These are phyloP conservation scores for Calycina herbarum DNA, from an alignment of 2,329 filamentous ascomycete species.

Conservation along the genomic window DNA sequence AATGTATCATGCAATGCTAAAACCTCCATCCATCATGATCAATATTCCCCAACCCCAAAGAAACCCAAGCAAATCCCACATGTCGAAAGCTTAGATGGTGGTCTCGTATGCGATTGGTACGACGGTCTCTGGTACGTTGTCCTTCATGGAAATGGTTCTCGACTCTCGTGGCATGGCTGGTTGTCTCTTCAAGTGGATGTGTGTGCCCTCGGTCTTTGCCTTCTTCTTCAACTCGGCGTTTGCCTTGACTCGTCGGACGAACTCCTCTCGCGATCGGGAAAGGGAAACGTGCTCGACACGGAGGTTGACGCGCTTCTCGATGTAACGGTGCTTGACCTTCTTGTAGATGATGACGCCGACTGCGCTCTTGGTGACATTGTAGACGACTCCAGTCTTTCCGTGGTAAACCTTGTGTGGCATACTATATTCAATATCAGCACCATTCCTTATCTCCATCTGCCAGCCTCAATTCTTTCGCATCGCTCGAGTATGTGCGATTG, in stretches of 20 bases:
- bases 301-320: conserved; percentile 99
- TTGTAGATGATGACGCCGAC: conserved; percentile 99
- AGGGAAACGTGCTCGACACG: conserved; percentile 95
- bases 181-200: conserved; percentile 91
- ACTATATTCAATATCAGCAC: conserved; percentile 47
- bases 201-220: conserved; percentile 85
- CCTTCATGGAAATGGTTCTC: conserved; percentile 74
- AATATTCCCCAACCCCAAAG: conserved; percentile 33
- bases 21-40: conserved; percentile 26
- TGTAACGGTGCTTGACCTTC: conserved; percentile 98
- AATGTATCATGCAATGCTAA: conserved; percentile 38
- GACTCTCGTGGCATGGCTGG: conserved; percentile 77
- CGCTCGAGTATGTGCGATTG: conserved; percentile 13
- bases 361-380: conserved; percentile 98
- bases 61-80: conserved; percentile 36
- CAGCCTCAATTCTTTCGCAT: conserved; percentile 5
- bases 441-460: conserved; percentile 5
- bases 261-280: conserved; percentile 95
- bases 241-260: conserved; percentile 93
- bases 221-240: conserved; percentile 91
- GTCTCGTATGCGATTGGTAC: conserved; percentile 95
- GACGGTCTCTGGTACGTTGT: conserved; percentile 88
- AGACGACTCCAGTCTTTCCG: conserved; percentile 97
- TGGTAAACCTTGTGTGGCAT: conserved; percentile 99
- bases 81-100: conserved; percentile 69